Evolutionary conservation across 768 basidiomycete species (phyloP).

Genomic region (Mycena galericulata): DNA sequence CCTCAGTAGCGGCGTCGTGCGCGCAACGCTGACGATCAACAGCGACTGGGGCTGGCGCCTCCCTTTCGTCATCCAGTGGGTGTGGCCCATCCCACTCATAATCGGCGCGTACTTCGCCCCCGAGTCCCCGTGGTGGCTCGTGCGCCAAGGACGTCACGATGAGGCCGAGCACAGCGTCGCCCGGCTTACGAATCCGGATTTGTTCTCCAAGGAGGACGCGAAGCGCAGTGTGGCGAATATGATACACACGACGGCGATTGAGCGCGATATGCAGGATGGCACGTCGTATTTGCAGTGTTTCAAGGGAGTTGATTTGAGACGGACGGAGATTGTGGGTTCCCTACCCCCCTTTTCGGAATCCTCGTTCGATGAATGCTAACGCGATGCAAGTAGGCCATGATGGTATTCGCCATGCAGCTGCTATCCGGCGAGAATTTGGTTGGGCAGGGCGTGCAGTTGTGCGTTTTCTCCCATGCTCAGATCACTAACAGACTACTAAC

Average conservation of each 20-base stretch:
- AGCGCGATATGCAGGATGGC: constrained; percentile 36
- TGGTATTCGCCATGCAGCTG: constrained; percentile 41
- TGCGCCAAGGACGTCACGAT: constrained; percentile 34
- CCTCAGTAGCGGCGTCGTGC: constrained; percentile 36
- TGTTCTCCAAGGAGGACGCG: constrained; percentile 34
- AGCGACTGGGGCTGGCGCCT: constrained; percentile 41
- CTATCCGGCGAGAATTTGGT: constrained; percentile 39
- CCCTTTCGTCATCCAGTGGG: constrained; percentile 40
- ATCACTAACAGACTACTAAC: not conserved
- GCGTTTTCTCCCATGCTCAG: not conserved
- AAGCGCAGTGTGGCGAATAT: constrained; percentile 37
- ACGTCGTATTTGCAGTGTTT: constrained; percentile 40
- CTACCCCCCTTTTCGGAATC: no score
- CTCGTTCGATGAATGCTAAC: not conserved
- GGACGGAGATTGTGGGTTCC: constrained; percentile 38
- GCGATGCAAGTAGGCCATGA: constrained; percentile 35
- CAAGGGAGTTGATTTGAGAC: constrained; percentile 31
- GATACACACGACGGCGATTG: constrained; percentile 39
- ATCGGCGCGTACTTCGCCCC: constrained; percentile 34
- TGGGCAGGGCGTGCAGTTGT: constrained; percentile 40
- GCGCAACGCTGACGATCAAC: constrained; percentile 33
- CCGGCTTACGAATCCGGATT: constrained; percentile 31
- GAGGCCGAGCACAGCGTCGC: constrained; percentile 35
- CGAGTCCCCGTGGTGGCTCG: constrained; percentile 39
- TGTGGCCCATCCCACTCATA: constrained; percentile 38